Evolutionary conservation across 768 basidiomycete genomes (phyloP), one percentile per base, ranked within the genome.

Genomic region (Rhodosporidiobolus sp.): DNA sequence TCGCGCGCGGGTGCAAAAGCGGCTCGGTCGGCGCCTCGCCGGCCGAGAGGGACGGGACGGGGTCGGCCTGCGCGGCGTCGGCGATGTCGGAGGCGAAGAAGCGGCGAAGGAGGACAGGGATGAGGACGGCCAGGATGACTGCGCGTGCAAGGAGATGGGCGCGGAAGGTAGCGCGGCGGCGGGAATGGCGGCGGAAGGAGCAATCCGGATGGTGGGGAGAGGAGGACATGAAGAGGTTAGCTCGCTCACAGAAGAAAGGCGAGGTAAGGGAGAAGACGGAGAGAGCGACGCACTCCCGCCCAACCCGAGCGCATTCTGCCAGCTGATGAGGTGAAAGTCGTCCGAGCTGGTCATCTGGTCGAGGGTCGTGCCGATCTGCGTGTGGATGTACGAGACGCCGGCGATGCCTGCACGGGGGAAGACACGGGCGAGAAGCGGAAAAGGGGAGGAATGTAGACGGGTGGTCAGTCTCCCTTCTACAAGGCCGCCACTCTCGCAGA

Each of bases 291-390:
- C 46, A 74, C 73, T 75, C 22, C 74, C 74, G 9, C 74, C 69
- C 22, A 75, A 50, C 1, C 74, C 74, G 24, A 68, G 32, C 1
- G 58, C 74, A 32, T 75, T 75, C 59, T 68, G 65, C 69, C 65
- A 66, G 17, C 58, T 62, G 75, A 98, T 87, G 60, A 98, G 86
- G 81, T 95, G 89, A 80, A 98, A 97, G 80, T 98, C 95, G 46
- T 87, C 90, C 2, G 94, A 85, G 56, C 88, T 89, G 10, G 94
- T 95, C 95, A 98, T 97, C 71, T 93, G 88, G 76, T 97, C 94
- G 38, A 98, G 84, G 12, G 94, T 75, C 38, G 74, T 89, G 20
- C 80, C 80, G 60, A 98, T 97, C 22, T 92, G 92, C 0, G 92
- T 94, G 79, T 98, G 94, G 77, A 98, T 98, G 74, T 94, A 91